phyloP scores from a whole-genome alignment of 2,329 filamentous ascomycete genomes.

The Periconia macrospinosa region DNA sequence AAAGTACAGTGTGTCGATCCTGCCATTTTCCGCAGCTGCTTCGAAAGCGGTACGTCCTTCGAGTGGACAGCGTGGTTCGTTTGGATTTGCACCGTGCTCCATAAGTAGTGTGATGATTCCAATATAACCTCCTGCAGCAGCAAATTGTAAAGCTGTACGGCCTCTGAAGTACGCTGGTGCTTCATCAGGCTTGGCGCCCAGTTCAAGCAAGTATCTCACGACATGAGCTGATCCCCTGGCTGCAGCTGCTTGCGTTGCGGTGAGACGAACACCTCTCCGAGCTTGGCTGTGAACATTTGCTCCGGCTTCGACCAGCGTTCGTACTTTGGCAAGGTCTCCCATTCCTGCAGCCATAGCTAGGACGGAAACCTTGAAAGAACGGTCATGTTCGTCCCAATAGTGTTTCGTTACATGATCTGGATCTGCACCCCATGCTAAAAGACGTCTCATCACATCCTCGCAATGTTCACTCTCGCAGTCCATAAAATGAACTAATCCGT shows the following conservation, averaged over 20 bases:
- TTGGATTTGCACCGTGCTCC: slow-evolving; percentile 1
- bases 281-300: not conserved
- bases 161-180: slow-evolving; percentile 5
- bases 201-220: slow-evolving; percentile 5
- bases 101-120: slow-evolving; percentile 8
- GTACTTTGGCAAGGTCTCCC: not conserved
- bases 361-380: not conserved
- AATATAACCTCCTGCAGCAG: slow-evolving; percentile 8
- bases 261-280: slow-evolving; percentile 5
- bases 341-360: not conserved
- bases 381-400: not conserved
- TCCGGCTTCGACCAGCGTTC: not conserved
- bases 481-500: not conserved
- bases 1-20: slow-evolving; percentile 12
- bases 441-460: not conserved
- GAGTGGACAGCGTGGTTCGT: not conserved
- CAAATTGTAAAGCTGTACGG: slow-evolving; percentile 12
- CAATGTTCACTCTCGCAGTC: not conserved
- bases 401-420: not conserved
- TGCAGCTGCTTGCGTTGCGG: slow-evolving; percentile 10
- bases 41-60: slow-evolving; percentile 14
- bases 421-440: not conserved
- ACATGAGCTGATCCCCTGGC: slow-evolving; percentile 8
- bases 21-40: slow-evolving; percentile 12
- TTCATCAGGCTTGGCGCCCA: slow-evolving; percentile 3